These are phyloP conservation scores for Flaveria trinervia DNA, from an alignment of 129 eudicot species.

Conservation along the genomic window DNA sequence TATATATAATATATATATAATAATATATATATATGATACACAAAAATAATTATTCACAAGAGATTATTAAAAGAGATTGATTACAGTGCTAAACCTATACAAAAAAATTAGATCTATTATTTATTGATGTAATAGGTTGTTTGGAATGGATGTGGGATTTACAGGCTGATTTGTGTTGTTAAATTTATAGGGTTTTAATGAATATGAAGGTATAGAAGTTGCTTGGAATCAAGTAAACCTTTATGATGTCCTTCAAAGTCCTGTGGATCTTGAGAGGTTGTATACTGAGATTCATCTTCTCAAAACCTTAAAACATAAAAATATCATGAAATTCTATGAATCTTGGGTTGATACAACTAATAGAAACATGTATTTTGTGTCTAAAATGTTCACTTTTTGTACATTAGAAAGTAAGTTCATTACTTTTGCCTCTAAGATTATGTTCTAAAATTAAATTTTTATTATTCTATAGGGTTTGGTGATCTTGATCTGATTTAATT, in stretches of 20 bases:
- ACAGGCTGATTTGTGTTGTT: too few species aligned
- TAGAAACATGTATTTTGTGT: constrained; percentile 83
- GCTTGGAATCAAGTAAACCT: constrained; percentile 97
- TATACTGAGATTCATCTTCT: constrained; percentile 87
- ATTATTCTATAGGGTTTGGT: background rate
- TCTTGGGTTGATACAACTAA: constrained; percentile 93
- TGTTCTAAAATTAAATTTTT: background rate
- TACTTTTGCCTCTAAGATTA: background rate
- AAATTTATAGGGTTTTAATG: too few species aligned
- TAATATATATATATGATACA: too few species aligned
- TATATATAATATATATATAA: too few species aligned
- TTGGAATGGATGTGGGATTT: too few species aligned
- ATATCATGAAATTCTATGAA: constrained; percentile 87
- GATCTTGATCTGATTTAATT: constrained; percentile 5
- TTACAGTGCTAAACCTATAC: too few species aligned
- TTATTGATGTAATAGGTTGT: too few species aligned
- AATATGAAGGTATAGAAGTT: too few species aligned
- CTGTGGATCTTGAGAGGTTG: constrained; percentile 86
- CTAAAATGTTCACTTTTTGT: constrained; percentile 97
- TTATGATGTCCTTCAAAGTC: constrained; percentile 68
- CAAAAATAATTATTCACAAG: too few species aligned
- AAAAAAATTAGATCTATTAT: too few species aligned
- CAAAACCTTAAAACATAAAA: constrained; percentile 83
- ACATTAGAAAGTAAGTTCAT: constrained; percentile 82
- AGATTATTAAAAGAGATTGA: too few species aligned